Percentiles rank a stretch among this genome's conserved stretches.
Conservation (phyloP, 2,329 filamentous ascomycete genomes). For the Eutypa lata region DNA sequence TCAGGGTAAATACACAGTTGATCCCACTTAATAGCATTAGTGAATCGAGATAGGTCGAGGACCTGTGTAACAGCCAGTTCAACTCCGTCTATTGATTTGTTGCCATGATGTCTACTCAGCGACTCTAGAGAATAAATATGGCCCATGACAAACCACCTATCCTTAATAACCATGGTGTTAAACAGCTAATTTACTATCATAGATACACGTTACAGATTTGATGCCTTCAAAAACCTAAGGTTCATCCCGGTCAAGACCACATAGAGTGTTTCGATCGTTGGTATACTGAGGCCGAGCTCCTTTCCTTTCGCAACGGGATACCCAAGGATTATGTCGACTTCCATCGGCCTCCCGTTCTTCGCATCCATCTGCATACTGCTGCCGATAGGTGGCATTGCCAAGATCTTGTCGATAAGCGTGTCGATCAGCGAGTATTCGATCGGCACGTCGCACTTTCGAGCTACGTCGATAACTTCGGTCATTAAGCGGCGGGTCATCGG, state of each 20-base stretch:
- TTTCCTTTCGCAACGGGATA: slow-evolving; percentile 55
- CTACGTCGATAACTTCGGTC: slow-evolving; percentile 53
- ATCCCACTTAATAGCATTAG: too few relatives aligned
- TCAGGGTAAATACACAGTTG: too few relatives aligned
- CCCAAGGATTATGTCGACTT: slow-evolving; percentile 61
- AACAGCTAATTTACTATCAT: too few relatives aligned
- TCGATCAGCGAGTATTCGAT: slow-evolving; percentile 44
- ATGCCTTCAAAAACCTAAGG: slow-evolving; percentile 8
- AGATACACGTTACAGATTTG: too few relatives aligned
- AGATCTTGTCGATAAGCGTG: slow-evolving; percentile 45
- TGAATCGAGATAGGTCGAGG: too few relatives aligned
- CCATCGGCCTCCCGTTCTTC: slow-evolving; percentile 54
- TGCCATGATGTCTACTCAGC: too few relatives aligned
- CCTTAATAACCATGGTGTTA: too few relatives aligned
- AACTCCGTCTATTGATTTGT: too few relatives aligned
- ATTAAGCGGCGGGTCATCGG: slow-evolving; percentile 48
- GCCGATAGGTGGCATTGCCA: slow-evolving; percentile 39
- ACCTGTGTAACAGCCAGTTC: too few relatives aligned
- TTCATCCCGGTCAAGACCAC: slow-evolving; percentile 31
- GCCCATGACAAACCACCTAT: too few relatives aligned
- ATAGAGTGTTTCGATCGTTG: slow-evolving; percentile 43
- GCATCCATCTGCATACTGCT: slow-evolving; percentile 58
- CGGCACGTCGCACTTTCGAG: slow-evolving; percentile 48
- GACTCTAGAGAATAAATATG: too few relatives aligned
- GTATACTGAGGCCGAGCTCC: slow-evolving; percentile 52